Evolutionary conservation across 2,329 filamentous ascomycete genomes (phyloP).

Genomic region (Hymenoscyphus infarciens): DNA sequence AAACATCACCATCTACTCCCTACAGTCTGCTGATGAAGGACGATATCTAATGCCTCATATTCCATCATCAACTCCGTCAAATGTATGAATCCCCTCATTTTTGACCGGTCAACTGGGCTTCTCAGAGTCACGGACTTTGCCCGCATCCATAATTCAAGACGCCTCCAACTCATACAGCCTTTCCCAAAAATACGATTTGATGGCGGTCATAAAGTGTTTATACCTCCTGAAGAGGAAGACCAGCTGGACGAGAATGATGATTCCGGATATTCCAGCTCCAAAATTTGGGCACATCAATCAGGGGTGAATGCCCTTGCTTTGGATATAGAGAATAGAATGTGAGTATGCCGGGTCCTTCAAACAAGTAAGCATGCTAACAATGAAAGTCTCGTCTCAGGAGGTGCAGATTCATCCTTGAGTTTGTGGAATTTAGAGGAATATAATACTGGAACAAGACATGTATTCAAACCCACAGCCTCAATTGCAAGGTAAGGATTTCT

Average conservation of each 20-base stretch:
- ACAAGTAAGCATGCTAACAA: conserved; percentile 11
- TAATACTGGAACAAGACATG: conserved; percentile 40
- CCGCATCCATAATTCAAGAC: conserved; percentile 59
- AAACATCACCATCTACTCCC: no score
- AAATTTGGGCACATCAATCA: conserved; percentile 64
- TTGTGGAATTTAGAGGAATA: conserved; percentile 80
- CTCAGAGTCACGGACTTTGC: conserved; percentile 61
- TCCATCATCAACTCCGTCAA: no score
- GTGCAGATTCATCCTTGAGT: conserved; percentile 78
- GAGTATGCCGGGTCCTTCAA: conserved; percentile 29
- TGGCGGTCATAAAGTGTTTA: conserved; percentile 47
- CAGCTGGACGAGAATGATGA: conserved; percentile 7
- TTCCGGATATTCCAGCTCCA: conserved; percentile 13
- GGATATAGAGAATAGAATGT: conserved; percentile 80
- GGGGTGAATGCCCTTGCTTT: conserved; percentile 77
- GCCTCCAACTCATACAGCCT: conserved; percentile 66
- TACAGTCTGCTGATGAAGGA: no score
- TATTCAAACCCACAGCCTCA: conserved; percentile 52
- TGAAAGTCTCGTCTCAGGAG: conserved; percentile 72
- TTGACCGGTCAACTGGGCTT: conserved; percentile 72
- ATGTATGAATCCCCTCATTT: conserved; percentile 64
- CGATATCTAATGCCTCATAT: no score
- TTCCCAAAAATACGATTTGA: conserved; percentile 68
- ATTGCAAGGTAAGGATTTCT: conserved; percentile 40
- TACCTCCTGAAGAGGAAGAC: conserved; percentile 14